These are phyloP conservation scores for Pluteus cervinus DNA, from an alignment of 768 basidiomycete species.

Conservation along the genomic window DNA sequence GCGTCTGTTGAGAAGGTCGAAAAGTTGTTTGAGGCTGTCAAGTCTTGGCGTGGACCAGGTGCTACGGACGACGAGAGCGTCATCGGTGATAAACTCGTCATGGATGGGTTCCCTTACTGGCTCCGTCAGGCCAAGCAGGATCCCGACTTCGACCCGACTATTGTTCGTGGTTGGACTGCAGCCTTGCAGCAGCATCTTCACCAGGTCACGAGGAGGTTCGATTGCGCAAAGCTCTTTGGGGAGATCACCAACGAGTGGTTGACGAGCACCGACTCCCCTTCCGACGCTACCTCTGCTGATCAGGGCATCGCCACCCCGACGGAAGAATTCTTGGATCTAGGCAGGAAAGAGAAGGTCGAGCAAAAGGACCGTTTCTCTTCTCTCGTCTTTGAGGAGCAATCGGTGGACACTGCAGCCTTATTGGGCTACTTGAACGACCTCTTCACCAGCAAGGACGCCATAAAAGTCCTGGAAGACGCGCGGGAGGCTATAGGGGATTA, in stretches of 20 bases:
- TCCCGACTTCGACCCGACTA: constrained; percentile 29
- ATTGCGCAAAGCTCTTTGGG: constrained; percentile 35
- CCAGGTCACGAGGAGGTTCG: constrained; percentile 30
- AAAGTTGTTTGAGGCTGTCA: constrained; percentile 25
- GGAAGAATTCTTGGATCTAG: constrained; percentile 23
- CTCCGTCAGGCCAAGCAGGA: constrained; percentile 33
- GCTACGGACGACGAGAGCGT: constrained; percentile 6
- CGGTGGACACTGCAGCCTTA: constrained; percentile 25
- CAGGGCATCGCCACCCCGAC: constrained; percentile 4
- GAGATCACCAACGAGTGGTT: constrained; percentile 39
- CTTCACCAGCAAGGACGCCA: constrained; percentile 27
- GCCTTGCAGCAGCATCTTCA: constrained; percentile 32
- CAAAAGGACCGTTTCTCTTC: constrained; percentile 32
- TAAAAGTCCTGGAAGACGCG: constrained; percentile 21
- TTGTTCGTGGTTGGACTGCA: constrained; percentile 30
- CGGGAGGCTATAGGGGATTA: no score
- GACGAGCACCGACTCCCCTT: constrained; percentile 33
- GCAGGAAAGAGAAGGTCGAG: constrained; percentile 35
- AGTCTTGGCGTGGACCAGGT: constrained; percentile 30
- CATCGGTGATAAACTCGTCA: constrained; percentile 19
- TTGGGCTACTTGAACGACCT: constrained; percentile 28
- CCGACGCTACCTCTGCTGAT: constrained; percentile 14
- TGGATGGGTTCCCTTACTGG: constrained; percentile 29
- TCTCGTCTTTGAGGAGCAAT: constrained; percentile 32
- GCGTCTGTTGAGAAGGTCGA: constrained; percentile 24